Conservation (phyloP, 306 rosid species). For the Mucuna pruriens region DNA sequence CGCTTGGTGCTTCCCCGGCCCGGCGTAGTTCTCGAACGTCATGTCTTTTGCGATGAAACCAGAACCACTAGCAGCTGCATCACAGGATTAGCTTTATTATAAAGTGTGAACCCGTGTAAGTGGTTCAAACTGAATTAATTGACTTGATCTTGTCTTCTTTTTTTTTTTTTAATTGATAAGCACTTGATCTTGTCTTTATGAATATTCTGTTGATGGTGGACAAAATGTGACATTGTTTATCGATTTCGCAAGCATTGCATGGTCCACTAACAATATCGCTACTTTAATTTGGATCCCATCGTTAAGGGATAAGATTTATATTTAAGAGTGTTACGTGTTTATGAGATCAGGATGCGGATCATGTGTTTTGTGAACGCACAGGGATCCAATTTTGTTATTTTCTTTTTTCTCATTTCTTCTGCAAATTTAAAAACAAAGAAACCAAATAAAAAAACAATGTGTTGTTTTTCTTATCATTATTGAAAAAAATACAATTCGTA, state of each 20-base stretch:
- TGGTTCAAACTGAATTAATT: not conserved
- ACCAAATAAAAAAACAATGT: not conserved
- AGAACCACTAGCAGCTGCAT: slow-evolving; percentile 79
- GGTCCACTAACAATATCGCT: slow-evolving; percentile 40
- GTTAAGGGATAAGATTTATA: not conserved
- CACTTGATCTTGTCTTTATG: not conserved
- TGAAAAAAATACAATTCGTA: not conserved
- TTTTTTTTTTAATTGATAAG: no score
- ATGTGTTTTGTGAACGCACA: not conserved
- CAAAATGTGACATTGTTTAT: slow-evolving; percentile 17
- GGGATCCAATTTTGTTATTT: not conserved
- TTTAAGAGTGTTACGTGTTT: not conserved
- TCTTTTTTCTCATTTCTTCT: not conserved
- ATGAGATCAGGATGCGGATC: not conserved
- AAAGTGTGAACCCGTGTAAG: not conserved
- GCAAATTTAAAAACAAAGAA: no score
- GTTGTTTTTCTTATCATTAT: not conserved
- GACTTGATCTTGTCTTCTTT: slow-evolving; percentile 1
- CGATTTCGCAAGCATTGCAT: not conserved
- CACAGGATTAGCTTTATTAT: not conserved
- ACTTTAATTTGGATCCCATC: slow-evolving; percentile 25
- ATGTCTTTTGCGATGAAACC: slow-evolving; percentile 86
- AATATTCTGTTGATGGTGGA: slow-evolving; percentile 5
- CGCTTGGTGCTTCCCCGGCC: slow-evolving; percentile 82
- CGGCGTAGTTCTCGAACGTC: slow-evolving; percentile 83